Conservation (phyloP, 352 stramenopile species). For the Plasmopara muralis region DNA sequence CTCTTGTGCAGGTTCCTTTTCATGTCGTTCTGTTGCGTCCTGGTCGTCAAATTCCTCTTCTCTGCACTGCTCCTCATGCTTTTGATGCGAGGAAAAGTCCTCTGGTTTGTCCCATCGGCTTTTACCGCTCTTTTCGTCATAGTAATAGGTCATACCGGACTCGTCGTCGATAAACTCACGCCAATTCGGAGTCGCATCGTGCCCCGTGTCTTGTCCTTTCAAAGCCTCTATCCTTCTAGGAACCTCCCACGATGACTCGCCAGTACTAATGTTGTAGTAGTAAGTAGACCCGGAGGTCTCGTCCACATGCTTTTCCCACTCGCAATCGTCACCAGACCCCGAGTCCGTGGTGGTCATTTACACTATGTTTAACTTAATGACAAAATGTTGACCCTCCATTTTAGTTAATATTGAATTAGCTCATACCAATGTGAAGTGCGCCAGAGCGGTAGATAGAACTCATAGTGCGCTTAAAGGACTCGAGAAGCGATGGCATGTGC, state of each 20-base stretch:
- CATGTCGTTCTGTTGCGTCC: constrained; percentile 3
- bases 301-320: constrained; percentile 72
- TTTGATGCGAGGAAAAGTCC: constrained; percentile 21
- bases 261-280: constrained; percentile 70
- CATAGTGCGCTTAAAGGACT: constrained; percentile 83
- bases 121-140: constrained; percentile 58
- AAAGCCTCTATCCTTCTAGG: constrained; percentile 33
- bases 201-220: background rate
- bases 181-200: constrained; percentile 38
- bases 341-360: constrained; percentile 2
- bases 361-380: too few species aligned
- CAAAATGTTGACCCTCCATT: too few species aligned
- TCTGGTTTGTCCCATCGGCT: constrained; percentile 76
- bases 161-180: constrained; percentile 56
- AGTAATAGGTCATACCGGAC: constrained; percentile 56
- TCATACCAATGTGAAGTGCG: constrained; percentile 59
- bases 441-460: constrained; percentile 85
- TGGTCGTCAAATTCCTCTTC: constrained; percentile 4
- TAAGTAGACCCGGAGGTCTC: constrained; percentile 50
- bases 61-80: constrained; percentile 12
- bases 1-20: background rate
- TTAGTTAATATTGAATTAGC: too few species aligned
- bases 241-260: constrained; percentile 65
- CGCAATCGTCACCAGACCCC: constrained; percentile 7
- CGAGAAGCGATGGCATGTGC: constrained; percentile 35